Conservation (phyloP, 2,329 filamentous ascomycete genomes). For the Aspergillus glaucus region DNA sequence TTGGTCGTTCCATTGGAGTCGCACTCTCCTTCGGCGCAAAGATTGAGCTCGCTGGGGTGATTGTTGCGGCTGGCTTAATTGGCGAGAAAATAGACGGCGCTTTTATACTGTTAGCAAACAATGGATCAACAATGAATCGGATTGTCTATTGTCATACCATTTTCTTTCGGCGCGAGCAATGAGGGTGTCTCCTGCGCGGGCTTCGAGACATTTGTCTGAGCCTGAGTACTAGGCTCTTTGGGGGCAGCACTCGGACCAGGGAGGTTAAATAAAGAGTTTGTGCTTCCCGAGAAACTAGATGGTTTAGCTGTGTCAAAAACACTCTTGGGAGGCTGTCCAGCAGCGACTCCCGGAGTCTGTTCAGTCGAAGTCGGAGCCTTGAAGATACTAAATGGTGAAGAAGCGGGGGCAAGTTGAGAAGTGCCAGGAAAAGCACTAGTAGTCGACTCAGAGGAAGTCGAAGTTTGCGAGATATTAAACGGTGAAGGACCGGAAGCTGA, state of each 20-base stretch:
- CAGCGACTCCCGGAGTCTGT: conserved; percentile 4
- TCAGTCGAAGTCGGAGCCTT: conserved; percentile 5
- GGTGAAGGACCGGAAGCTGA: neutral
- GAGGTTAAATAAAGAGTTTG: conserved; percentile 8
- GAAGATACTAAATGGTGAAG: conserved; percentile 1
- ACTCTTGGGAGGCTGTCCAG: conserved; percentile 10
- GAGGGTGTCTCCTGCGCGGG: neutral
- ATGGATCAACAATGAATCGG: neutral
- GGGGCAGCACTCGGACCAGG: neutral
- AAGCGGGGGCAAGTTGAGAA: neutral
- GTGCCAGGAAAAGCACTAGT: conserved; percentile 2
- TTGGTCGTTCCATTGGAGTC: neutral
- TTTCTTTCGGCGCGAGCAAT: neutral
- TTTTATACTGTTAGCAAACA: neutral
- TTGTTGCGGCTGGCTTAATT: neutral
- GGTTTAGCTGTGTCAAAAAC: conserved; percentile 9
- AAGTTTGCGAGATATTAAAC: neutral
- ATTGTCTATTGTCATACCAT: neutral
- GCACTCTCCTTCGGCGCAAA: neutral
- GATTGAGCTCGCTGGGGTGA: neutral
- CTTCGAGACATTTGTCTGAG: conserved; percentile 1
- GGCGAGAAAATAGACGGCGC: neutral
- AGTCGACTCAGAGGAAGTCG: neutral
- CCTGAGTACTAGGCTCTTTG: neutral
- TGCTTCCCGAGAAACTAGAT: neutral